phyloP scores from a whole-genome alignment of 1,284 basidiomycete species.

The Paramarasmius palmivorus region DNA sequence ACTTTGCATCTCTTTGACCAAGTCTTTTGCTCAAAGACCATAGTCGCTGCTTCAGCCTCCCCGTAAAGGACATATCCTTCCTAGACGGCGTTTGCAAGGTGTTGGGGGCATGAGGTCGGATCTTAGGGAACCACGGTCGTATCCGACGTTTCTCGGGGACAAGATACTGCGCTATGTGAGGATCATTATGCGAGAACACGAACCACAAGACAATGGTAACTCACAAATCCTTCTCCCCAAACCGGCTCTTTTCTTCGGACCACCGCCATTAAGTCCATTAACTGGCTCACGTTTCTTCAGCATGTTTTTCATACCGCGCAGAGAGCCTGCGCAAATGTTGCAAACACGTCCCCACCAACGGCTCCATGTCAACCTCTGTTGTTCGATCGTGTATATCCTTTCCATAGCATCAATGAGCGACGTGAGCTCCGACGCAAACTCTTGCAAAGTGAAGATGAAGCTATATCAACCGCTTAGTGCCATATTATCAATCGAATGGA shows the following conservation, averaged over 20 bases:
- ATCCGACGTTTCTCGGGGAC: slow-evolving; percentile 56
- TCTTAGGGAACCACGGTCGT: slow-evolving; percentile 79
- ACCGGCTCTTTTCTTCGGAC: slow-evolving; percentile 3
- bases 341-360: slow-evolving; percentile 42
- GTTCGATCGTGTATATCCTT: slow-evolving; percentile 67
- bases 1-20: slow-evolving; percentile 78
- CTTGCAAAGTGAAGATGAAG: slow-evolving; percentile 92
- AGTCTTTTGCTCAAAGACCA: slow-evolving; percentile 79
- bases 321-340: slow-evolving; percentile 10
- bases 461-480: slow-evolving; percentile 37
- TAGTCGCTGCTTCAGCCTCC: slow-evolving; percentile 63
- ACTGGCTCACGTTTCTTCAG: slow-evolving; percentile 5
- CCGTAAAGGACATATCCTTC: slow-evolving; percentile 55
- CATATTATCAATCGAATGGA: background rate
- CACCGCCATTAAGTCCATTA: slow-evolving; percentile 5
- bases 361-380: slow-evolving; percentile 38
- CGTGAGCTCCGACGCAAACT: slow-evolving; percentile 83
- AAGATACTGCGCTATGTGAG: slow-evolving; percentile 57
- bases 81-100: slow-evolving; percentile 79
- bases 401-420: slow-evolving; percentile 82
- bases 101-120: slow-evolving; percentile 79
- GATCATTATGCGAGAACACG: slow-evolving; percentile 10
- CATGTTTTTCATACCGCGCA: slow-evolving; percentile 12
- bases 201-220: slow-evolving; percentile 21
- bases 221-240: slow-evolving; percentile 37